Percentiles rank a stretch among this genome's conserved stretches.
phyloP scores from a whole-genome alignment of 1,139 yeast genomes.

The Yamadazyma dendronema region DNA sequence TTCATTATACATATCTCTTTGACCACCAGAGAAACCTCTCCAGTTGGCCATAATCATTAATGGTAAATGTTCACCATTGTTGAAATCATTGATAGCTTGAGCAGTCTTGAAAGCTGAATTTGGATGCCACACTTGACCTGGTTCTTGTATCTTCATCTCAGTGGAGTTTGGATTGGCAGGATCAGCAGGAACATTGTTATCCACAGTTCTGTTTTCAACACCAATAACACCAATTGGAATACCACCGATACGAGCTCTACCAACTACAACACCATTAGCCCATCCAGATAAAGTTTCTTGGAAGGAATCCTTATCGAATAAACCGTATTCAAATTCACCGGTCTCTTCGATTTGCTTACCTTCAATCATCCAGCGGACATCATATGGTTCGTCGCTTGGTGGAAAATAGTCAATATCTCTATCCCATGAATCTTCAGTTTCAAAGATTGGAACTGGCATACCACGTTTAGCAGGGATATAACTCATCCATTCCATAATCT shows the following conservation, averaged over 20 bases:
- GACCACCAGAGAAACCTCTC: constrained; percentile 99
- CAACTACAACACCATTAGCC: constrained; percentile 98
- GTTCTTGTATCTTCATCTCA: constrained; percentile 85
- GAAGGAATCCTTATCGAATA: constrained; percentile 90
- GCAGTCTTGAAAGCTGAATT: constrained; percentile 98
- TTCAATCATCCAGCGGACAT: constrained; percentile 92
- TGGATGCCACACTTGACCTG: constrained; percentile 99
- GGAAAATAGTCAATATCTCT: constrained; percentile 87
- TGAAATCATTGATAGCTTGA: constrained; percentile 96
- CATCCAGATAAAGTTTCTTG: constrained; percentile 97
- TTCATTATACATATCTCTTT: constrained; percentile 98
- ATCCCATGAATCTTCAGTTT: constrained; percentile 85
- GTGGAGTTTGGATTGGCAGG: constrained; percentile 97
- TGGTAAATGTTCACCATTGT: constrained; percentile 96
- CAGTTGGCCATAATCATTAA: constrained; percentile 97
- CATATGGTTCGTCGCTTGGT: constrained; percentile 69
- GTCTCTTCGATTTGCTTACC: constrained; percentile 70
- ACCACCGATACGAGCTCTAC: constrained; percentile 98
- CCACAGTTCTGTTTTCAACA: constrained; percentile 88
- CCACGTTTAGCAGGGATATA: constrained; percentile 90
- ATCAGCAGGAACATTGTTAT: constrained; percentile 91
- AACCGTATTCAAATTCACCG: constrained; percentile 76
- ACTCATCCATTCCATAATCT: constrained; percentile 95
- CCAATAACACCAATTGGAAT: constrained; percentile 97
- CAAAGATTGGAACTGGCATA: constrained; percentile 87